Percentiles rank a stretch among this genome's conserved stretches.
These are phyloP conservation scores for Stromatinia cepivora DNA, from an alignment of 2,329 filamentous ascomycete genomes.

Conservation along the genomic window DNA sequence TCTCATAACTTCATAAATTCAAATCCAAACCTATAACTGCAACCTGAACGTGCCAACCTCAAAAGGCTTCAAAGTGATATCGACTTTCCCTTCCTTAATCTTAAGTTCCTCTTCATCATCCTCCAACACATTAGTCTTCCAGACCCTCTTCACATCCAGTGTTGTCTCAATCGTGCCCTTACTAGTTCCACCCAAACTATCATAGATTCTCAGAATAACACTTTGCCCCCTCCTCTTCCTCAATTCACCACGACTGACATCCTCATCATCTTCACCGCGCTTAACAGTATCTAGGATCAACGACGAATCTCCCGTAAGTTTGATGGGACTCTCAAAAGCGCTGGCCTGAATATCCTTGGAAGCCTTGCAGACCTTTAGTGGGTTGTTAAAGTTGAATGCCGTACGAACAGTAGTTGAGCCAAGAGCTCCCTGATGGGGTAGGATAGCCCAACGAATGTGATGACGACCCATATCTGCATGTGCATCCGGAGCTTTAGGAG, in stretches of 20 bases:
- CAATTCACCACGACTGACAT: constrained; percentile 64
- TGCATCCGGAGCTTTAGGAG: constrained; percentile 88
- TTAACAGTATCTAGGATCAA: constrained; percentile 88
- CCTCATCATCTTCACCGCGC: constrained; percentile 84
- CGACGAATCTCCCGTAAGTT: constrained; percentile 63
- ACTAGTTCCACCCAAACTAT: constrained; percentile 79
- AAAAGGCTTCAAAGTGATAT: constrained; percentile 72
- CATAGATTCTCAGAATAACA: constrained; percentile 82
- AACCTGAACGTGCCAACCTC: constrained; percentile 82
- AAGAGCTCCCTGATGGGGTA: constrained; percentile 77
- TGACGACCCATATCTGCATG: constrained; percentile 94
- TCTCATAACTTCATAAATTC: neutral
- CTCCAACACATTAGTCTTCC: constrained; percentile 84
- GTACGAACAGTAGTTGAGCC: constrained; percentile 74
- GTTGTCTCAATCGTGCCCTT: constrained; percentile 67
- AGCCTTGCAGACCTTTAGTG: constrained; percentile 56
- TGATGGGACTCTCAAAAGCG: constrained; percentile 56
- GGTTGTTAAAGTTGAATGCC: constrained; percentile 88
- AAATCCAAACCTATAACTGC: constrained; percentile 45
- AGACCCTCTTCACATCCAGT: constrained; percentile 72
- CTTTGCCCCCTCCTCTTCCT: constrained; percentile 70
- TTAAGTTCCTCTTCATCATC: constrained; percentile 72
- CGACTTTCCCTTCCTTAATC: constrained; percentile 50
- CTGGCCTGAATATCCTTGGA: constrained; percentile 47
- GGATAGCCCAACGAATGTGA: constrained; percentile 83